Evolutionary conservation across 768 basidiomycete genomes (phyloP).

Genomic region (Trametes gibbosa): DNA sequence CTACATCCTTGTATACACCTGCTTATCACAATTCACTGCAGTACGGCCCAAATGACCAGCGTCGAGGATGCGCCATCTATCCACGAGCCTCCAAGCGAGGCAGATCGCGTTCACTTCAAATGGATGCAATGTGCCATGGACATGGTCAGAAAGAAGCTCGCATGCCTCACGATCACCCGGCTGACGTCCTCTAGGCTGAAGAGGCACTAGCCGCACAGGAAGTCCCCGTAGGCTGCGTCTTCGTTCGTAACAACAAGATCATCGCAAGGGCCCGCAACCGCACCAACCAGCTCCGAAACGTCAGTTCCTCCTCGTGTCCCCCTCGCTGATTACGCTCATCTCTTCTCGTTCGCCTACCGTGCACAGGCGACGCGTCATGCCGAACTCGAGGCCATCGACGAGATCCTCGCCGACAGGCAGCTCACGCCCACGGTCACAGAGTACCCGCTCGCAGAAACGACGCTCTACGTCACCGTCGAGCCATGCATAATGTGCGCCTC

Average conservation of each 20-base stretch:
- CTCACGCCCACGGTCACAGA: constrained; percentile 50
- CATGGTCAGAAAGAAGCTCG: constrained; percentile 53
- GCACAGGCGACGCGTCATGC: constrained; percentile 92
- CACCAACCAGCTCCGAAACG: constrained; percentile 93
- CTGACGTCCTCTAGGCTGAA: constrained; percentile 53
- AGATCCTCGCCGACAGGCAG: constrained; percentile 62
- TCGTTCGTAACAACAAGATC: constrained; percentile 72
- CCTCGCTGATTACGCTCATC: background rate
- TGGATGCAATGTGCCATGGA: constrained; percentile 85
- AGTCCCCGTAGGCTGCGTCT: constrained; percentile 96
- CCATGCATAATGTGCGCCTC: constrained; percentile 99
- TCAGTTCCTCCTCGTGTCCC: constrained; percentile 34
- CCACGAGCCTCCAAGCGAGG: background rate
- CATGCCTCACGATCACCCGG: no score
- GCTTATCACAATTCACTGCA: background rate
- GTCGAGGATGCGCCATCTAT: background rate
- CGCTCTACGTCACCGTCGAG: constrained; percentile 96
- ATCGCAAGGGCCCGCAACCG: constrained; percentile 90
- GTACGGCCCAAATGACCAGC: background rate
- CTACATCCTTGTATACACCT: no score
- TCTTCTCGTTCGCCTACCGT: background rate
- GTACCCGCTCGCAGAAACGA: constrained; percentile 75
- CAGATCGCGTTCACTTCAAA: constrained; percentile 34
- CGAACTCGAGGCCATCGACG: constrained; percentile 94
- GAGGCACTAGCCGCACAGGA: constrained; percentile 84